Conservation (phyloP, 768 basidiomycete genomes). For the Agrocybe chaxingu region DNA sequence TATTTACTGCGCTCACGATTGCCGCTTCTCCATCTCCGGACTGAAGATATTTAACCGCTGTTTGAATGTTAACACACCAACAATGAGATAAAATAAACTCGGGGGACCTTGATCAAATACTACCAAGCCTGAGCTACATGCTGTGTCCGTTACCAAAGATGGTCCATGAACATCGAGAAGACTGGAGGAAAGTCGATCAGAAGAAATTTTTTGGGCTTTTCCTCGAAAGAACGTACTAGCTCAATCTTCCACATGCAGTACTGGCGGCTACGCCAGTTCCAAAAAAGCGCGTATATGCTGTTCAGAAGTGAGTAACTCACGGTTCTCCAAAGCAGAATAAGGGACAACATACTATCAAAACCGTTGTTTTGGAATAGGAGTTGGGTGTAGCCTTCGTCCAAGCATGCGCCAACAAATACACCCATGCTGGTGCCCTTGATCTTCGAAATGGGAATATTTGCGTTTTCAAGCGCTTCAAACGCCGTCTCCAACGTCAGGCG, state of each 20-base stretch:
- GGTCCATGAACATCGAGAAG: constrained; percentile 29
- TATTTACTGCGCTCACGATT: constrained; percentile 23
- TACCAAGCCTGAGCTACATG: constrained; percentile 26
- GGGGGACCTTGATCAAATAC: constrained; percentile 24
- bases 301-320: neutral
- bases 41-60: constrained; percentile 25
- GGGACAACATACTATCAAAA: constrained; percentile 16
- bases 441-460: constrained; percentile 23
- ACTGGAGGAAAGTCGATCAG: constrained; percentile 6
- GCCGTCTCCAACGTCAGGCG: constrained; percentile 25
- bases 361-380: constrained; percentile 20
- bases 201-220: neutral
- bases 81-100: neutral
- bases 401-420: constrained; percentile 22
- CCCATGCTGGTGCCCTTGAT: constrained; percentile 26
- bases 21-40: constrained; percentile 25
- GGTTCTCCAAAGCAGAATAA: neutral
- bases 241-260: constrained; percentile 26
- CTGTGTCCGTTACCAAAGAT: constrained; percentile 23
- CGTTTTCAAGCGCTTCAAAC: constrained; percentile 29
- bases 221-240: constrained; percentile 21
- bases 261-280: constrained; percentile 24
- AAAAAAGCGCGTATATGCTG: constrained; percentile 24
- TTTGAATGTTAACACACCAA: neutral
- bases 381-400: constrained; percentile 23